Evolutionary conservation across 176 grass and related monocot species (phyloP).

Genomic region (Typha latifolia): DNA sequence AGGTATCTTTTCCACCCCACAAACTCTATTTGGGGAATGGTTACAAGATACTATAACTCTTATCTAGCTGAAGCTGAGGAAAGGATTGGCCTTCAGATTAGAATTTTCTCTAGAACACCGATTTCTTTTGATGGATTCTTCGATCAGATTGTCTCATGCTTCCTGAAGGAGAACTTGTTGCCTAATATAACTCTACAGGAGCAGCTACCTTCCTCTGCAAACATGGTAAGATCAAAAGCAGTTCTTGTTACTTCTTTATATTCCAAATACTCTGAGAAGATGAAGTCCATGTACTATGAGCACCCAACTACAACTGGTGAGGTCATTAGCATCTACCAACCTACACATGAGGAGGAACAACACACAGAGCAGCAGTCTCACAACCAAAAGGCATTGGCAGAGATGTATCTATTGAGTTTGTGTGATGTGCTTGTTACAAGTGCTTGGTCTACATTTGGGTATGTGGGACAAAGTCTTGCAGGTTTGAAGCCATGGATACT

Average conservation of each 20-base stretch:
- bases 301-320: constrained; percentile 31
- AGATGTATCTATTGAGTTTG: constrained; percentile 81
- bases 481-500: constrained; percentile 63
- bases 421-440: constrained; percentile 51
- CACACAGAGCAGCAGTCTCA: constrained; percentile 39
- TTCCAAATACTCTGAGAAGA: constrained; percentile 44
- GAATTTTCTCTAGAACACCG: constrained; percentile 33
- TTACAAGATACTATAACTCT: constrained; percentile 30
- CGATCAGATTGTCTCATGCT: constrained; percentile 40
- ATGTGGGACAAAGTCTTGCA: constrained; percentile 31
- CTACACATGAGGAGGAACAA: constrained; percentile 49
- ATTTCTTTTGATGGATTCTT: constrained; percentile 39
- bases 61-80: constrained; percentile 49
- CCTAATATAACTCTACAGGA: constrained; percentile 8
- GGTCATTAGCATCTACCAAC: constrained; percentile 41
- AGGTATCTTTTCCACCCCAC: constrained; percentile 66
- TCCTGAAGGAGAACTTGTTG: constrained; percentile 33
- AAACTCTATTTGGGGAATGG: constrained; percentile 61
- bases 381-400: constrained; percentile 64
- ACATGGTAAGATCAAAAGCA: constrained; percentile 22
- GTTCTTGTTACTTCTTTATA: constrained; percentile 48
- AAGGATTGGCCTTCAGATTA: constrained; percentile 52
- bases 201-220: not conserved
- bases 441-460: constrained; percentile 67
- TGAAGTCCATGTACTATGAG: constrained; percentile 41